Evolutionary conservation across 1,284 basidiomycete species (phyloP), one percentile per base, ranked within the genome.

Genomic region (Trichosporon ovoides): DNA sequence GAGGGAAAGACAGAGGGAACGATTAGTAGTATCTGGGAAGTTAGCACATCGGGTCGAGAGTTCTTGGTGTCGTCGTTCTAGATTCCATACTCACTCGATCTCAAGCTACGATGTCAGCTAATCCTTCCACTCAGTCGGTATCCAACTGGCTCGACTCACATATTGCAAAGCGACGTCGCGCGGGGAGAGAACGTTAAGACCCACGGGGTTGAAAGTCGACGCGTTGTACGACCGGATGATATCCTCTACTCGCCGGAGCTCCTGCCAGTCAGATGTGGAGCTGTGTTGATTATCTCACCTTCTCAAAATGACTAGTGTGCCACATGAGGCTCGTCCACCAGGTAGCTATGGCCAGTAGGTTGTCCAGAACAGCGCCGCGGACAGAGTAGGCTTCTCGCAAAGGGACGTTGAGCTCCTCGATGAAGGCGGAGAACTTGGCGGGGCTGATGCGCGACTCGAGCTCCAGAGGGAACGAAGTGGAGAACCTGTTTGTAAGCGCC

Each of bases 161-260:
- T 78, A 83, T 66, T 82, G 76, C 55, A 79, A 76, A 6, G 79
- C 81, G 6, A 76, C 76, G 52, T 70, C 66, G 20, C 72, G 60
- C 3, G 81, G 81, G 18, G 75, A 69, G 10, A 80, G 70, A 9
- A 82, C 63, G 50, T 80, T 79, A 28, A 82, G 64, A 0, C 81
- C 81, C 1, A 66, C 70, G 3, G 73, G 72, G 56, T 81, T 79
- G 67, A 80, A 79, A 31, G 73, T 38, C 13, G 70, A 66, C 33
- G 63, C 53, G 61, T 83, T 83, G 7, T 67, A 69, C 13, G 66
- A 33, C 5, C 67, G 55, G 20, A 83, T 74, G 28, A 69, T 51
- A 13, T 58, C 40, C 37, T 78, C 73, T 4, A 78, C 63, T 52
- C 56, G 60, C 12, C 51, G 54, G 63, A 81, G 76, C 50, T 75